Evolutionary conservation across 108 stramenopile species (phyloP).

Genomic region (Conticribra weissflogii): DNA sequence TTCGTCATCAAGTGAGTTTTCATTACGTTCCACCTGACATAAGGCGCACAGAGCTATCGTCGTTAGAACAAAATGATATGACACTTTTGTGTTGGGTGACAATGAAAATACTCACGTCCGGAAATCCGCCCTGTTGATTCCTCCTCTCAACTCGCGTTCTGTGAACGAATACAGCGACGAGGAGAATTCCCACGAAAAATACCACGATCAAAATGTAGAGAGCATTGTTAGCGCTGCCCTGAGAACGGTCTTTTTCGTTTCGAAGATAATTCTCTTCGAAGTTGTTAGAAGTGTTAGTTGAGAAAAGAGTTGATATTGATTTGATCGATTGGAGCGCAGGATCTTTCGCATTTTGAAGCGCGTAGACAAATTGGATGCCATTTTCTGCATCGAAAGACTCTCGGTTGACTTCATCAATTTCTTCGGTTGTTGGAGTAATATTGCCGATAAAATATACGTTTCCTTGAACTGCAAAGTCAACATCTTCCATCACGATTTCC

Average conservation of each 20-base stretch:
- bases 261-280: background rate
- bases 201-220: background rate
- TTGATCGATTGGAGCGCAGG: conserved; percentile 8
- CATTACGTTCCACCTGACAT: background rate
- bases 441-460: conserved; percentile 6
- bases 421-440: conserved; percentile 7
- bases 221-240: background rate
- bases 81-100: background rate
- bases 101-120: background rate
- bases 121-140: background rate
- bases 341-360: conserved; percentile 3
- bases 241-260: background rate
- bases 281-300: background rate
- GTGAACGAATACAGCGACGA: conserved; percentile 10
- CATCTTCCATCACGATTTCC: background rate
- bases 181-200: conserved; percentile 1
- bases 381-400: conserved; percentile 9
- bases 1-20: background rate
- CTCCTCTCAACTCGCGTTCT: background rate
- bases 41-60: too few relatives aligned
- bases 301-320: background rate
- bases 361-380: conserved; percentile 3
- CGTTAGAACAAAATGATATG: background rate
- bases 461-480: conserved; percentile 7
- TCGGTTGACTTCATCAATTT: conserved; percentile 3